phyloP scores from a whole-genome alignment of 2,329 filamentous ascomycete genomes.

The Leptographium procerum region DNA sequence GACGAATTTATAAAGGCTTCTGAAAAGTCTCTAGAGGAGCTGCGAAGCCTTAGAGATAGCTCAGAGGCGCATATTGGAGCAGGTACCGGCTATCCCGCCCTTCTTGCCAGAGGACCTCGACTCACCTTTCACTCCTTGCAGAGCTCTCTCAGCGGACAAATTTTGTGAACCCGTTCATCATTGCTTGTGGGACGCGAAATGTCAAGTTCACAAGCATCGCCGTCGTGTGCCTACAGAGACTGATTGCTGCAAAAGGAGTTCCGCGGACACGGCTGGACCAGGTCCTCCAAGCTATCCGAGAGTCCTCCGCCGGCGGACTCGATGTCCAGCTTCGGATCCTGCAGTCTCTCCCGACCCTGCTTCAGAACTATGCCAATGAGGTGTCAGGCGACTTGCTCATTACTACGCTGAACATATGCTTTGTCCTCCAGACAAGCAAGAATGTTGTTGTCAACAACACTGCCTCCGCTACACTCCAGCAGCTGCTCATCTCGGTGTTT shows the following conservation, averaged over 20 bases:
- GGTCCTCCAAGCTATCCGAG: constrained; percentile 76
- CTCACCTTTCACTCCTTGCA: constrained; percentile 26
- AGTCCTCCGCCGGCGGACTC: constrained; percentile 67
- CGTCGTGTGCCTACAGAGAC: constrained; percentile 76
- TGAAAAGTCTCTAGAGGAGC: constrained; percentile 83
- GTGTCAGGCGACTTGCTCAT: constrained; percentile 72
- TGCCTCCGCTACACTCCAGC: constrained; percentile 89
- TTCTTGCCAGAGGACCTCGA: neutral
- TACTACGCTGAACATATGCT: constrained; percentile 79
- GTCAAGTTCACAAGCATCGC: constrained; percentile 81
- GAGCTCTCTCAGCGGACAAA: constrained; percentile 71
- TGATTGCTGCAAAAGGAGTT: constrained; percentile 72
- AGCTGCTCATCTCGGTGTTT: constrained; percentile 84
- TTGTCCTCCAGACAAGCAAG: constrained; percentile 81
- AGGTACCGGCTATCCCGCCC: constrained; percentile 32
- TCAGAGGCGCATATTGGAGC: constrained; percentile 67
- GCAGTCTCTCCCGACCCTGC: constrained; percentile 75
- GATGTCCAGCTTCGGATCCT: constrained; percentile 95
- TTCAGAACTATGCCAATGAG: constrained; percentile 81
- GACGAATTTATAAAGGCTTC: constrained; percentile 51
- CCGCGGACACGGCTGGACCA: constrained; percentile 71
- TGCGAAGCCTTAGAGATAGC: constrained; percentile 62
- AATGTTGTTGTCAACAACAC: constrained; percentile 91
- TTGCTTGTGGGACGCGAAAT: constrained; percentile 85
- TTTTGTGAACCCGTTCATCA: constrained; percentile 88